Percentiles rank a stretch among this genome's conserved stretches.
Conservation (phyloP, 2,329 filamentous ascomycete genomes). For the Endoconidiophora polonica region DNA sequence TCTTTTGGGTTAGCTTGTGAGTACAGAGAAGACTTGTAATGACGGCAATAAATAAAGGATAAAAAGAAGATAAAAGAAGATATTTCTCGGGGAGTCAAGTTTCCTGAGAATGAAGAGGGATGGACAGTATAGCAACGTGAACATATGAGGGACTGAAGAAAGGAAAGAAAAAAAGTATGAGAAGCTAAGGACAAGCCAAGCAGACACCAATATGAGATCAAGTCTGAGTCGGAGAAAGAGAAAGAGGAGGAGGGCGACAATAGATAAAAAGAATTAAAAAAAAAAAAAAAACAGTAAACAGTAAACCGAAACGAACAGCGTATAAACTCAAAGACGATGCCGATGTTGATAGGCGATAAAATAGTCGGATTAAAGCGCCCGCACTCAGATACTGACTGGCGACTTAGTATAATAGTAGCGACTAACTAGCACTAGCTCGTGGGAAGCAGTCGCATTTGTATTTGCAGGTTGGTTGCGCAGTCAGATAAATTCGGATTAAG, state of each 20-base stretch:
- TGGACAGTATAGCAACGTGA: not conserved
- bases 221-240: not conserved
- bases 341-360: not conserved
- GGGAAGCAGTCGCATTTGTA: no score
- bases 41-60: no score
- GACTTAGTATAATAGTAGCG: not conserved
- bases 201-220: not conserved
- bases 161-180: not conserved
- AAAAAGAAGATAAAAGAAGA: no score
- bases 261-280: constrained; percentile 3
- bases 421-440: not conserved
- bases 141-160: not conserved
- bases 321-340: not conserved
- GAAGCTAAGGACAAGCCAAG: not conserved
- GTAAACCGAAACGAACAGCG: not conserved
- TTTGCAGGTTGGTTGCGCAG: no score
- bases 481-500: not conserved
- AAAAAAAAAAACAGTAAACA: constrained; percentile 2
- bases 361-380: no score
- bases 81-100: not conserved
- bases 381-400: not conserved
- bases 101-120: not conserved
- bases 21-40: no score
- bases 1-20: not conserved
- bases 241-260: not conserved